phyloP scores from a whole-genome alignment of 2,329 filamentous ascomycete species.

The Cercospora zeae-maydis region DNA sequence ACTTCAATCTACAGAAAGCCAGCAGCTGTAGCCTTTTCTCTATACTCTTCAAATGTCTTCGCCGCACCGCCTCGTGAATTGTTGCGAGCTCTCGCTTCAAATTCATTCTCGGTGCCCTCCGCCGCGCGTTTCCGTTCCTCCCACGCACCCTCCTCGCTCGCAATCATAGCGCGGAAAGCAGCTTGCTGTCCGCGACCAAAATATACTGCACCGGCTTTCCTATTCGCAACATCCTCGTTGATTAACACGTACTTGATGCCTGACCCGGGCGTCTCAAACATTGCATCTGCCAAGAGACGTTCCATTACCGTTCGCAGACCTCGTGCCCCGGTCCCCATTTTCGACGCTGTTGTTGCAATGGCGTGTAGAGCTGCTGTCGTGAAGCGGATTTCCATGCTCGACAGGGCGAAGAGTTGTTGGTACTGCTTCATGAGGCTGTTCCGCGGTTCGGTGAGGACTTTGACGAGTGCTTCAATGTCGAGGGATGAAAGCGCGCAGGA shows the following conservation, averaged over 20 bases:
- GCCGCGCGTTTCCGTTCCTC: conserved; percentile 38
- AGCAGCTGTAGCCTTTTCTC: conserved; percentile 40
- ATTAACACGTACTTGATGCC: conserved; percentile 47
- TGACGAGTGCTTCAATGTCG: conserved; percentile 63
- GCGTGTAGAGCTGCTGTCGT: conserved; percentile 77
- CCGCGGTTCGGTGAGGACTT: conserved; percentile 87
- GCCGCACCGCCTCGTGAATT: conserved; percentile 32
- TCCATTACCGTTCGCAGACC: conserved; percentile 49
- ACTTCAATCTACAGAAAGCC: conserved; percentile 28
- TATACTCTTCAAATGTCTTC: conserved; percentile 48
- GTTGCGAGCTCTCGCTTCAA: conserved; percentile 29
- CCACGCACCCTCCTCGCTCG: conserved; percentile 47
- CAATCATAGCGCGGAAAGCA: conserved; percentile 40
- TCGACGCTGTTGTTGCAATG: conserved; percentile 67
- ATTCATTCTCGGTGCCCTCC: conserved; percentile 29
- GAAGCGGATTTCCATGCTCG: conserved; percentile 72
- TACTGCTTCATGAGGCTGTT: conserved; percentile 89
- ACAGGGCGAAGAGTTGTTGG: conserved; percentile 79
- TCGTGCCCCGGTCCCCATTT: conserved; percentile 67
- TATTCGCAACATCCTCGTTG: conserved; percentile 44
- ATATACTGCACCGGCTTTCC: conserved; percentile 42
- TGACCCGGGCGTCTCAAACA: conserved; percentile 49
- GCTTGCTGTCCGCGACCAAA: conserved; percentile 43
- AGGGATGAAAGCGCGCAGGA: conserved; percentile 81
- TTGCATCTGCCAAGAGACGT: conserved; percentile 44